These are phyloP conservation scores for Herpotrichia juniperi DNA, from an alignment of 2,329 filamentous ascomycete genomes.

Conservation along the genomic window DNA sequence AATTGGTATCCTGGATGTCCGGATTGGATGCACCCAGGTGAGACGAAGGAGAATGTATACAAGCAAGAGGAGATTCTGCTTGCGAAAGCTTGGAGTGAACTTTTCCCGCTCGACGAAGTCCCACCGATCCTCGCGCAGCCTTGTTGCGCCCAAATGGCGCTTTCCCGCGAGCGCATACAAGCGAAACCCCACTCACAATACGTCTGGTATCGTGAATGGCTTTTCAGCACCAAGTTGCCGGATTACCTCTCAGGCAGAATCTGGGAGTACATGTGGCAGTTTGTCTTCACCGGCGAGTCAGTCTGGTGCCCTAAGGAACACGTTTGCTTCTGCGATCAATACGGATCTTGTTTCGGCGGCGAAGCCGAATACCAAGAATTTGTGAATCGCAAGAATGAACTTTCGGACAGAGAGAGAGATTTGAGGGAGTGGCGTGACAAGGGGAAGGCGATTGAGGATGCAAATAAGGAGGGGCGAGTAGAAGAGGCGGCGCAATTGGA, in stretches of 20 bases:
- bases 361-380: constrained; percentile 56
- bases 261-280: constrained; percentile 70
- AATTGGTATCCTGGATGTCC: constrained; percentile 63
- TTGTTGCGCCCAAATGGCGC: constrained; percentile 69
- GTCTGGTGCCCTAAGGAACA: constrained; percentile 59
- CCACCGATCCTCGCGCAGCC: constrained; percentile 62
- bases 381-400: constrained; percentile 52
- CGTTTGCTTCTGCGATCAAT: constrained; percentile 69
- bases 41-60: constrained; percentile 40
- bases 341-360: constrained; percentile 65
- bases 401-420: constrained; percentile 49
- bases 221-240: constrained; percentile 61
- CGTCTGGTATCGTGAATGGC: constrained; percentile 65
- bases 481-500: constrained; percentile 40
- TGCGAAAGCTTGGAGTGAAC: constrained; percentile 53
- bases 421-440: constrained; percentile 51
- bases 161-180: constrained; percentile 63
- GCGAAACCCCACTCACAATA: constrained; percentile 60
- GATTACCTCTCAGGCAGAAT: constrained; percentile 65
- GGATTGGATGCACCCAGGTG: constrained; percentile 58
- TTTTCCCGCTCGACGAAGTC: constrained; percentile 56
- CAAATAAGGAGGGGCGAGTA: constrained; percentile 42
- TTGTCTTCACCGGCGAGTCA: constrained; percentile 61
- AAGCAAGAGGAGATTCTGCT: constrained; percentile 54
- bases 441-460: constrained; percentile 43